Evolutionary conservation across 2,329 filamentous ascomycete species (phyloP).

Genomic region (Cytospora chrysosperma): DNA sequence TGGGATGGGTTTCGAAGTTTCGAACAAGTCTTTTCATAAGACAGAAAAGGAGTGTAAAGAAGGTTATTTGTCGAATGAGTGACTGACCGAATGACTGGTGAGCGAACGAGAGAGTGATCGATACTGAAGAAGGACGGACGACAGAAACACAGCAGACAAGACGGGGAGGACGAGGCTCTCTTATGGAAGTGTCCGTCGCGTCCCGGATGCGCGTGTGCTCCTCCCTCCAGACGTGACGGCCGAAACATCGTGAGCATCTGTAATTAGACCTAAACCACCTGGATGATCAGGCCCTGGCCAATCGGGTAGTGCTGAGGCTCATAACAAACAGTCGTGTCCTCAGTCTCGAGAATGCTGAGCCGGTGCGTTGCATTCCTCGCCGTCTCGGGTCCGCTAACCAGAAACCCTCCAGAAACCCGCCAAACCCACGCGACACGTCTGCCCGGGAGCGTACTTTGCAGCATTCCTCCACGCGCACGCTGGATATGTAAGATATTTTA

Average conservation of each 20-base stretch:
- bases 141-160: background rate
- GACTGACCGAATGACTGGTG: background rate
- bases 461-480: constrained; percentile 6
- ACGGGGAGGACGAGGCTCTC: background rate
- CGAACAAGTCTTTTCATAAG: no score
- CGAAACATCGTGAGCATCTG: constrained; percentile 1
- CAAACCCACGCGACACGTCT: background rate
- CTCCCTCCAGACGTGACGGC: background rate
- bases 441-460: background rate
- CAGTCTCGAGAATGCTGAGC: constrained; percentile 10
- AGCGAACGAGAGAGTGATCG: background rate
- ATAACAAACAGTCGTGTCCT: constrained; percentile 13
- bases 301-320: constrained; percentile 6
- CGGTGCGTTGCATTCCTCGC: constrained; percentile 5
- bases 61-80: background rate
- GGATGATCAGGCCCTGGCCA: background rate
- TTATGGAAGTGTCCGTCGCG: background rate
- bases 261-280: constrained; percentile 12
- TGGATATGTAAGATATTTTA: background rate
- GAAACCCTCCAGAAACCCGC: no score
- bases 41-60: background rate
- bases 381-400: background rate
- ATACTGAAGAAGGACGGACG: background rate
- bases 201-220: background rate
- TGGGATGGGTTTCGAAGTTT: no score